Conservation (phyloP, 78 protist species). For the Isochrysis galbana region DNA sequence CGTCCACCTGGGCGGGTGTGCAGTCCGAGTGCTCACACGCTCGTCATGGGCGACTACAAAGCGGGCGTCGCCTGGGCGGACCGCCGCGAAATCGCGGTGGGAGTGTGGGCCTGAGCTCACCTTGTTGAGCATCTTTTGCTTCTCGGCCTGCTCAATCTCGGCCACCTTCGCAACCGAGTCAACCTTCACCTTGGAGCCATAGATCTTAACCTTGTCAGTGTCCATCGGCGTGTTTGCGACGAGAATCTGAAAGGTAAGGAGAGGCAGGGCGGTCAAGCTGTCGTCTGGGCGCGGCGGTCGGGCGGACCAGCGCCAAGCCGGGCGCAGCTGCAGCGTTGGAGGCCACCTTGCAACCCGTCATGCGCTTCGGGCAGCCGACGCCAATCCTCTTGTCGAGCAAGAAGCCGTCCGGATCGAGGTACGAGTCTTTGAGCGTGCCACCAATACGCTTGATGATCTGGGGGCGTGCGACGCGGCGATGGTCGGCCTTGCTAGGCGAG, state of each 20-base stretch:
- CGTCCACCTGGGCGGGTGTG: constrained; percentile 7
- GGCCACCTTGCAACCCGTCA: constrained; percentile 85
- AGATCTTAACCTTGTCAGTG: constrained; percentile 99
- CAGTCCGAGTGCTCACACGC: too few relatives aligned
- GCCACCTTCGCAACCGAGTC: constrained; percentile 67
- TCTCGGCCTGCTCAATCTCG: constrained; percentile 95
- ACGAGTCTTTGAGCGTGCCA: constrained; percentile 85
- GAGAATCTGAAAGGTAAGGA: too few relatives aligned
- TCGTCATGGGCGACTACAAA: too few relatives aligned
- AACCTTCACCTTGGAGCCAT: constrained; percentile 84
- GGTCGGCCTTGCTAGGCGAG: too few relatives aligned
- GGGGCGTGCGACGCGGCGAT: too few relatives aligned
- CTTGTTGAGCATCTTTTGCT: constrained; percentile 62
- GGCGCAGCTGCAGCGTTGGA: too few relatives aligned
- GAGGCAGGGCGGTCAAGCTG: too few relatives aligned
- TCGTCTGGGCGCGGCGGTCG: too few relatives aligned
- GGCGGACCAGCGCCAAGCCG: too few relatives aligned
- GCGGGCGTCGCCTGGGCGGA: too few relatives aligned
- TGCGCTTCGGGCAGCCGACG: constrained; percentile 92
- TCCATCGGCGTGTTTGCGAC: constrained; percentile 99
- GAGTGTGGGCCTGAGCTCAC: constrained; percentile 14
- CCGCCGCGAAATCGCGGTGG: too few relatives aligned
- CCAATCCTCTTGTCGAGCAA: constrained; percentile 73
- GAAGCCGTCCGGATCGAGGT: constrained; percentile 90
- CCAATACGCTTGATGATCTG: constrained; percentile 93